These are phyloP conservation scores for Hortaea werneckii DNA, from an alignment of 2,329 filamentous ascomycete genomes.

Conservation along the genomic window DNA sequence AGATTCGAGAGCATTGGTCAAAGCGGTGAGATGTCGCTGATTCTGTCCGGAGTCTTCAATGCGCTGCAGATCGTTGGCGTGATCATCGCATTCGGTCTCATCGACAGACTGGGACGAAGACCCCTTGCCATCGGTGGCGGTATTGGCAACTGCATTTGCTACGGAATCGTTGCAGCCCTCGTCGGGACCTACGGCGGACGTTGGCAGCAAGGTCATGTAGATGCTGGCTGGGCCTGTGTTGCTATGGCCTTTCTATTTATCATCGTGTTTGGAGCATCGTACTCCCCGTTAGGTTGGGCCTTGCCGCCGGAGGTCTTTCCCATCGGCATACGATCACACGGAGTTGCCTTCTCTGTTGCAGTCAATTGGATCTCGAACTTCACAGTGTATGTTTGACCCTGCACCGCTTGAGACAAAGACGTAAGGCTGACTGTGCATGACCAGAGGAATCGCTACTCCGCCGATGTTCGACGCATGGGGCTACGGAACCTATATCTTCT, in stretches of 20 bases:
- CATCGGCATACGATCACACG: not conserved
- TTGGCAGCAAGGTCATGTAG: not conserved
- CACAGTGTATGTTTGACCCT: no score
- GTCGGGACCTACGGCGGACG: not conserved
- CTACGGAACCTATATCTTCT: not conserved
- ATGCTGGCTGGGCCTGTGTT: not conserved
- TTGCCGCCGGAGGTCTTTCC: not conserved
- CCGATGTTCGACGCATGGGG: not conserved
- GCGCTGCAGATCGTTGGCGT: not conserved
- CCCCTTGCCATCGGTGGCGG: not conserved
- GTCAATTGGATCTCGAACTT: not conserved
- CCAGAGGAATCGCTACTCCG: not conserved
- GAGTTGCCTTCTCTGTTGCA: not conserved
- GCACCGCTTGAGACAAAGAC: no score
- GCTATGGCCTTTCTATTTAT: not conserved
- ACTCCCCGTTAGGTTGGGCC: not conserved
- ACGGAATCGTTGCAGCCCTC: not conserved
- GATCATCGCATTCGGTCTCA: not conserved
- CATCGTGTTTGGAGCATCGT: not conserved
- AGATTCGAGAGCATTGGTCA: conserved; percentile 30
- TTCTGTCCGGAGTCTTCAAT: not conserved
- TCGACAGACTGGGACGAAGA: not conserved
- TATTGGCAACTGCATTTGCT: not conserved
- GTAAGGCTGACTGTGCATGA: no score
- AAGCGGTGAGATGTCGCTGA: not conserved